phyloP scores from a whole-genome alignment of 2,329 filamentous ascomycete species.

The Hypoxylon sp. region DNA sequence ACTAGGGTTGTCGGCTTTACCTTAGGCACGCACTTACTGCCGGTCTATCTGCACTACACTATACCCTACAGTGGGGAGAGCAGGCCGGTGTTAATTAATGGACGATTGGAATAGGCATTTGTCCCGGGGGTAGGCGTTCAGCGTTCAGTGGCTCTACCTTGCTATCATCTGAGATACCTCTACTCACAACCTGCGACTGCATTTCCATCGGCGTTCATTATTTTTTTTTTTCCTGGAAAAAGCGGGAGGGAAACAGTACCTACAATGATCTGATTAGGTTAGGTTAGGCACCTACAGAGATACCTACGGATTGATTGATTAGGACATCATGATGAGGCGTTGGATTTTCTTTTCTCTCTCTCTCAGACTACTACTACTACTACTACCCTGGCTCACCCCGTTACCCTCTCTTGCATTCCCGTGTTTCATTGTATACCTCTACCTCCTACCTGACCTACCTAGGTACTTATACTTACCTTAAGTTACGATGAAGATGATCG shows the following conservation, averaged over 20 bases:
- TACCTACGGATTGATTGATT: neutral
- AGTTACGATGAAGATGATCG: slow-evolving; percentile 27
- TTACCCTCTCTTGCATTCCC: slow-evolving; percentile 3
- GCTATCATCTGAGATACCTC: neutral
- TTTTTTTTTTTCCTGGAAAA: slow-evolving; percentile 16
- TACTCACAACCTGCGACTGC: slow-evolving; percentile 27
- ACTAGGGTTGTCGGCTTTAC: neutral
- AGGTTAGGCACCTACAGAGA: too few species aligned
- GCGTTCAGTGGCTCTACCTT: neutral
- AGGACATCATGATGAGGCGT: slow-evolving; percentile 10
- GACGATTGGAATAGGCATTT: neutral
- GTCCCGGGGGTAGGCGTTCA: slow-evolving; percentile 27
- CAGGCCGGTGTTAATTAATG: neutral
- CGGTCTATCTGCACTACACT: neutral
- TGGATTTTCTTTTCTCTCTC: slow-evolving; percentile 7
- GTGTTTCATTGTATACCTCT: slow-evolving; percentile 25
- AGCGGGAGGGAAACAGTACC: neutral
- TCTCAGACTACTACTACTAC: slow-evolving; percentile 1
- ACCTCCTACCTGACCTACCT: neutral
- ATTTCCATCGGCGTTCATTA: slow-evolving; percentile 39
- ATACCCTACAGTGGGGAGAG: neutral
- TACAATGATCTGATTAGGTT: too few species aligned
- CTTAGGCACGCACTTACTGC: neutral
- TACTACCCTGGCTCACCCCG: neutral
- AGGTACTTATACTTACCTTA: neutral